Base-by-base conservation (phyloP, 345 rosid genomes). In the Dipteronia sinensis region DNA sequence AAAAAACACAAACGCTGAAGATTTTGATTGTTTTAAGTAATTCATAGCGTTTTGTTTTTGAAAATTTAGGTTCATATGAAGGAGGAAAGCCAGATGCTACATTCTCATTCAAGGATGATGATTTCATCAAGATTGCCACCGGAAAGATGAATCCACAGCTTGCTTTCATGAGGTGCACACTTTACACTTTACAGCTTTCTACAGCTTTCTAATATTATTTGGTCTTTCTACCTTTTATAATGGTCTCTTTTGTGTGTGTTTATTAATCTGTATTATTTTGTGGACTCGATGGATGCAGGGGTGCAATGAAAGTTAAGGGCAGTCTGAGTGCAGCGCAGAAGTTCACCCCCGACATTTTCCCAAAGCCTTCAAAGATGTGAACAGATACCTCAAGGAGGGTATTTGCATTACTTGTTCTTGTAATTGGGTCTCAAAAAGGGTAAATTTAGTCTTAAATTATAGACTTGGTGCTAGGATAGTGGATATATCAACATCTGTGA, bases 261-360 rank as follows among this genome's bases (percentile, higher is more conserved):
- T 22, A 56, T 40, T 47, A 4, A 17, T 75, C 38, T 6, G 4
- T 65, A 42, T 19, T 29, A 44, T 23, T 25, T 61, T 38, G 15
- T 64, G 49, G 73, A 11, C 65, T 53, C 46, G 82, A 56, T 78
- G 77, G 67, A 77, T 80, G 83, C 86, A 96, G 98, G 89, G 99
- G 99, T 27, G 90, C 89, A 0, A 85, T 96, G 95, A 96, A 96
- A 93, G 84, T 96, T 64, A 94, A 91, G 86, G 99, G 99, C 67
- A 96, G 98, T 75, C 87, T 96, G 80, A 91, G 90, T 76, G 97
- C 98, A 0, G 99, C 98, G 0, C 98, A 92, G 90, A 94, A 96
- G 74, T 90, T 96, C 81, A 92, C 99, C 13, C 99, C 99, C 0
- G 99, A 94, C 80, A 92, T 96, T 79, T 96, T 96, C 91, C 99